Conservation (phyloP, 148 eudicot genomes). For the Rhododendron ovatum region DNA sequence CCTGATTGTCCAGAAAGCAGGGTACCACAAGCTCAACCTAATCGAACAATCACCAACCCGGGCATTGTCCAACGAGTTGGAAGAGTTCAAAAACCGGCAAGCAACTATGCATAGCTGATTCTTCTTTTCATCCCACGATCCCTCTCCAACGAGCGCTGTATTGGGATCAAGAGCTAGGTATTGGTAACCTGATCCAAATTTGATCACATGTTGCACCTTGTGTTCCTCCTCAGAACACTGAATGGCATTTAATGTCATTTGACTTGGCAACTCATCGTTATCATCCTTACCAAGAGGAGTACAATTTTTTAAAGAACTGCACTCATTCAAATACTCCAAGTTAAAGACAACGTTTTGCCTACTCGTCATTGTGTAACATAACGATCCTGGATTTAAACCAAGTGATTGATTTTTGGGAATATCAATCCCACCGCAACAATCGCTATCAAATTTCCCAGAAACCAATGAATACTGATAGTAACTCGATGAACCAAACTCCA, state of each 20-base stretch:
- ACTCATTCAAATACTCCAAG: constrained; percentile 10
- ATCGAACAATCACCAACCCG: constrained; percentile 21
- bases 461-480: constrained; percentile 16
- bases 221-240: constrained; percentile 14
- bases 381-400: neutral
- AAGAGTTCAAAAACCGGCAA: constrained; percentile 6
- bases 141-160: constrained; percentile 17
- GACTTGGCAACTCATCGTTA: neutral
- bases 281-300: constrained; percentile 1
- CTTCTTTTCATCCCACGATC: constrained; percentile 15
- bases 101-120: constrained; percentile 9
- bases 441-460: constrained; percentile 1
- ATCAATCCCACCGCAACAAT: constrained; percentile 2
- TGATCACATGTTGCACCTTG: neutral
- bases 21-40: constrained; percentile 21
- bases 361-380: neutral
- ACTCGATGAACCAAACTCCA: neutral
- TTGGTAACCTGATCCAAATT: neutral
- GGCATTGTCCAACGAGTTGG: neutral
- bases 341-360: neutral
- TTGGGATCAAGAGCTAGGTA: neutral
- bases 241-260: constrained; percentile 1
- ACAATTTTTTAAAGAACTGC: constrained; percentile 13
- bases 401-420: neutral
- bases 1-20: constrained; percentile 13